phyloP scores from a whole-genome alignment of 1,284 basidiomycete genomes.

The Polyporus tsugae region DNA sequence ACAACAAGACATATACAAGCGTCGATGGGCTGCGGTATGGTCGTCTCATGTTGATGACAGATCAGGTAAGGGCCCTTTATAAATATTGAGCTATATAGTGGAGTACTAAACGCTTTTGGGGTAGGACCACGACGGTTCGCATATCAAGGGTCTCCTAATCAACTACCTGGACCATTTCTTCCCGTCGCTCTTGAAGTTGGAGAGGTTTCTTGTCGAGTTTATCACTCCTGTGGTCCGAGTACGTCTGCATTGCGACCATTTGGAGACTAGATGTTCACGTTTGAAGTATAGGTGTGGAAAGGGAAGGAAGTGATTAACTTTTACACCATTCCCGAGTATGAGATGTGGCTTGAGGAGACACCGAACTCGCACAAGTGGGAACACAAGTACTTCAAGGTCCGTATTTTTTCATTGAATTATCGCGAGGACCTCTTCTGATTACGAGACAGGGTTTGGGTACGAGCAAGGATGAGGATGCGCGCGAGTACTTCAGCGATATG shows the following conservation, averaged over 20 bases:
- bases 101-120: background rate
- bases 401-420: conserved; percentile 25
- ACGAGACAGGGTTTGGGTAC: conserved; percentile 90
- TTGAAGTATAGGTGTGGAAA: conserved; percentile 72
- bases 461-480: conserved; percentile 87
- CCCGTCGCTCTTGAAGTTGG: conserved; percentile 92
- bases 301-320: conserved; percentile 87
- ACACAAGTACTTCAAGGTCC: conserved; percentile 96
- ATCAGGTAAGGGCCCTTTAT: conserved; percentile 72
- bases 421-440: background rate
- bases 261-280: conserved; percentile 1
- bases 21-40: conserved; percentile 89
- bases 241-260: conserved; percentile 39
- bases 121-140: conserved; percentile 99
- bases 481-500: conserved; percentile 94
- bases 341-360: conserved; percentile 89
- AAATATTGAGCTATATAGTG: too few relatives aligned
- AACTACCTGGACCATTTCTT: conserved; percentile 99
- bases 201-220: conserved; percentile 97
- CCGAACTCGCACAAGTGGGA: conserved; percentile 88
- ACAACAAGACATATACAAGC: conserved; percentile 88
- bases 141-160: conserved; percentile 99
- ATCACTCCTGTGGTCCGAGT: conserved; percentile 98
- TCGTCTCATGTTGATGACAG: conserved; percentile 99
- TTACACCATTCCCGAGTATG: conserved; percentile 98